phyloP scores from a whole-genome alignment of 306 rosid genomes.

The Cercis canadensis region DNA sequence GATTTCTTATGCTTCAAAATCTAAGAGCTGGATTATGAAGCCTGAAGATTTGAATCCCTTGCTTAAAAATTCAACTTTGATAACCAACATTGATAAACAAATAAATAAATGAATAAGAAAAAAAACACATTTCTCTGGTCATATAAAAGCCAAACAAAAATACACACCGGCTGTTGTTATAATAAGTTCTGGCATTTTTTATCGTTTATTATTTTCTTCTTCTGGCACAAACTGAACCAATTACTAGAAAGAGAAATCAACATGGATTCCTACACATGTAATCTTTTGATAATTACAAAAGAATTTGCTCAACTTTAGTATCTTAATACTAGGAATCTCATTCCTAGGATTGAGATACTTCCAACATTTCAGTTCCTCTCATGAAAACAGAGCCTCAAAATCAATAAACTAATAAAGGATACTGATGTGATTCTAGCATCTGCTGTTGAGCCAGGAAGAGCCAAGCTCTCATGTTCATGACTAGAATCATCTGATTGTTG shows the following conservation, averaged over 20 bases:
- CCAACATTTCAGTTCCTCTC: constrained; percentile 23
- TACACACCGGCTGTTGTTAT: no score
- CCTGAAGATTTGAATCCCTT: neutral
- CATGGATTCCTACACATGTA: constrained; percentile 14
- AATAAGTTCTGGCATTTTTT: no score
- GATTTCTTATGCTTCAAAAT: neutral
- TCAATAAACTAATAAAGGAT: constrained; percentile 59
- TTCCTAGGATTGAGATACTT: constrained; percentile 1
- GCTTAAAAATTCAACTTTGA: neutral
- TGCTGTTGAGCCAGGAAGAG: constrained; percentile 39
- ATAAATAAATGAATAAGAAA: no score
- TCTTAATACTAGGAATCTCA: constrained; percentile 22
- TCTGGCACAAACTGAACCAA: neutral
- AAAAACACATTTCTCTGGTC: no score
- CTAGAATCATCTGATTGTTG: constrained; percentile 45
- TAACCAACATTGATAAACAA: neutral
- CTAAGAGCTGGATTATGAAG: constrained; percentile 7
- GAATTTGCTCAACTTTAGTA: constrained; percentile 20
- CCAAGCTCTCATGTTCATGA: constrained; percentile 39
- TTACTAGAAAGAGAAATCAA: constrained; percentile 9
- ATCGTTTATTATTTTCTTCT: neutral
- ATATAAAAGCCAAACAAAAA: neutral
- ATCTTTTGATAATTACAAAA: constrained; percentile 11
- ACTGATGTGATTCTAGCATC: constrained; percentile 73
- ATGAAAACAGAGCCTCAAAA: constrained; percentile 17